These are phyloP conservation scores for Saxophila tyrrhenica DNA, from an alignment of 495 filamentous ascomycete species.

Conservation along the genomic window DNA sequence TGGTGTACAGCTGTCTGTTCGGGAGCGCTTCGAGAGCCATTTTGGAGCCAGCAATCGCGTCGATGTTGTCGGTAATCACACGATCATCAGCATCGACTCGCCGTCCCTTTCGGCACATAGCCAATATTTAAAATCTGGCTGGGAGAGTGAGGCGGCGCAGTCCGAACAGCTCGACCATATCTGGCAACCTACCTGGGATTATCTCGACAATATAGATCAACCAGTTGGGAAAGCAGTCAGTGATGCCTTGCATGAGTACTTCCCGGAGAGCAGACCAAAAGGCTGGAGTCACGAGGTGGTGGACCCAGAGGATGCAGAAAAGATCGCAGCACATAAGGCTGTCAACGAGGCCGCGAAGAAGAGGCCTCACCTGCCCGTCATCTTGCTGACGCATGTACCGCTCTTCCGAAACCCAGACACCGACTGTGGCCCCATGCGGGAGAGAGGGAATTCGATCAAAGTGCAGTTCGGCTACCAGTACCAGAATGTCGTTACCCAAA, in stretches of 20 bases:
- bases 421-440: constrained; percentile 58
- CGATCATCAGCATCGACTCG: constrained; percentile 81
- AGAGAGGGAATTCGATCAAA: constrained; percentile 65
- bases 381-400: constrained; percentile 85
- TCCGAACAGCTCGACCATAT: constrained; percentile 37
- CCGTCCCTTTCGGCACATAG: constrained; percentile 71
- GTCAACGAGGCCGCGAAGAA: not conserved
- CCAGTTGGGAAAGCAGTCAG: constrained; percentile 39
- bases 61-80: constrained; percentile 88
- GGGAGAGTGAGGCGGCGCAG: constrained; percentile 22
- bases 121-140: constrained; percentile 36
- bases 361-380: constrained; percentile 50
- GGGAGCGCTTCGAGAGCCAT: constrained; percentile 72
- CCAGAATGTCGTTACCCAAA: constrained; percentile 75
- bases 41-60: constrained; percentile 84
- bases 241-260: constrained; percentile 42
- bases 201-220: constrained; percentile 51
- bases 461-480: constrained; percentile 82
- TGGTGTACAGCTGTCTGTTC: constrained; percentile 65
- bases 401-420: constrained; percentile 70
- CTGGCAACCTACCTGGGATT: constrained; percentile 65
- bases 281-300: constrained; percentile 22
- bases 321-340: not conserved
- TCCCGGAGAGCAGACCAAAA: constrained; percentile 15
- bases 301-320: constrained; percentile 11